Conservation (phyloP, 176 grass and related monocot genomes). For the Carex scoparia region DNA sequence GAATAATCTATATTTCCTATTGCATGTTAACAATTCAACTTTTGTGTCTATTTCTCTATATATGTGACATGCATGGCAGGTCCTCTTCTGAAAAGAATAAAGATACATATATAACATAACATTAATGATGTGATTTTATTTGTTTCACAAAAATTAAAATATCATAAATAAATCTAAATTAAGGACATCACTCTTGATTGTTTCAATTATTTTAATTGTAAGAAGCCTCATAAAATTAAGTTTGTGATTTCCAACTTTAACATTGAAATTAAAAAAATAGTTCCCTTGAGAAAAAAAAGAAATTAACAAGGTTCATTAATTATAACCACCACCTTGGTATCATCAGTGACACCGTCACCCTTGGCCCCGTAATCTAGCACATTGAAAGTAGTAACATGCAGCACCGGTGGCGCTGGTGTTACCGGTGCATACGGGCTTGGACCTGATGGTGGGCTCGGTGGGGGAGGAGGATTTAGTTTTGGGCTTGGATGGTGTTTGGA, state of each 20-base stretch:
- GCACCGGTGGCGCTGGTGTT: neutral
- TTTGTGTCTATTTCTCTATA: neutral
- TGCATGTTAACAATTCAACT: neutral
- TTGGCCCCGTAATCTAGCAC: constrained; percentile 49
- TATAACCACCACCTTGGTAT: constrained; percentile 42
- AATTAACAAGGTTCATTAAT: too few species aligned
- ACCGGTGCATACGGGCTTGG: neutral
- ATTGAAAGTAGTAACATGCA: constrained; percentile 2
- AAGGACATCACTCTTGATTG: neutral
- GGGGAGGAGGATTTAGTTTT: neutral
- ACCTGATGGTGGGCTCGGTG: neutral
- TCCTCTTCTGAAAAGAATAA: too few species aligned
- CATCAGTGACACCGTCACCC: constrained; percentile 38
- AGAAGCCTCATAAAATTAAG: neutral
- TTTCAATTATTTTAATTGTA: neutral
- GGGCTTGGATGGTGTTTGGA: neutral
- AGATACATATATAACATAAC: neutral
- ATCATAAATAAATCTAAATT: too few species aligned
- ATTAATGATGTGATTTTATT: neutral
- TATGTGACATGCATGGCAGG: too few species aligned
- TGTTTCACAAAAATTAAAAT: neutral
- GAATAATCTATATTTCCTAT: neutral
- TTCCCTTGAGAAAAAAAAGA: neutral
- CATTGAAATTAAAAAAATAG: neutral
- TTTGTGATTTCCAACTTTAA: neutral